These are phyloP conservation scores for Oryza rufipogon DNA, from an alignment of 176 grass and related monocot genomes.

Conservation along the genomic window DNA sequence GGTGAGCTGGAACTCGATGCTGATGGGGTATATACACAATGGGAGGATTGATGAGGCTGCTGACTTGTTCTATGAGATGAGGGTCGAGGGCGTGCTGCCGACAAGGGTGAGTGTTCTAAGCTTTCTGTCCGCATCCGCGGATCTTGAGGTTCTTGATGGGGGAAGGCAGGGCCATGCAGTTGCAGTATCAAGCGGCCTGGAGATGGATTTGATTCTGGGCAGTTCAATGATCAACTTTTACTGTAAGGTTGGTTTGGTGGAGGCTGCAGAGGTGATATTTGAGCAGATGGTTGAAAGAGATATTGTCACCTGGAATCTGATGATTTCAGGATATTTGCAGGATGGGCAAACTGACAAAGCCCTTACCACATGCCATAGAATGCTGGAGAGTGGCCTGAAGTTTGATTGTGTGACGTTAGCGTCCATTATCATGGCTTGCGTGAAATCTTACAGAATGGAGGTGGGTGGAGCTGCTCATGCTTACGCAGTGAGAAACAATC, in stretches of 20 bases:
- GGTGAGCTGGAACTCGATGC: conserved; percentile 72
- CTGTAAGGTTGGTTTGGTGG: conserved; percentile 62
- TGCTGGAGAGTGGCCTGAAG: conserved; percentile 54
- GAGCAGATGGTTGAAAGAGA: conserved; percentile 63
- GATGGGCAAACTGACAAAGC: conserved; percentile 49
- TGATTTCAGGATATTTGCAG: conserved; percentile 71
- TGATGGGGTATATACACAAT: conserved; percentile 66
- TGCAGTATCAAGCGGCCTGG: conserved; percentile 55
- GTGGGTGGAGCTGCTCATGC: conserved; percentile 74
- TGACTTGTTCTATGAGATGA: conserved; percentile 63
- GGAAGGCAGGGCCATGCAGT: conserved; percentile 69
- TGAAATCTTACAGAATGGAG: conserved; percentile 40
- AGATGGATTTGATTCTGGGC: conserved; percentile 61
- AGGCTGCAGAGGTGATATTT: conserved; percentile 61
- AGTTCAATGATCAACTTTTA: conserved; percentile 73
- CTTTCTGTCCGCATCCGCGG: conserved; percentile 45
- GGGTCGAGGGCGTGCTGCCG: conserved; percentile 46
- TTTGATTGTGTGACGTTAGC: conserved; percentile 68
- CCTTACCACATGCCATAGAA: conserved; percentile 49
- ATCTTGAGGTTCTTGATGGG: conserved; percentile 52
- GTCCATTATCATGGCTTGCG: conserved; percentile 61
- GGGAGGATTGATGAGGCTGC: conserved; percentile 59
- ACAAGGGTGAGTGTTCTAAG: conserved; percentile 67
- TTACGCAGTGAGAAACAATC: conserved; percentile 54
- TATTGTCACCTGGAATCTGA: conserved; percentile 73